These are phyloP conservation scores for Saccharomyces jurei DNA, from an alignment of 805 yeast genomes.

Conservation along the genomic window DNA sequence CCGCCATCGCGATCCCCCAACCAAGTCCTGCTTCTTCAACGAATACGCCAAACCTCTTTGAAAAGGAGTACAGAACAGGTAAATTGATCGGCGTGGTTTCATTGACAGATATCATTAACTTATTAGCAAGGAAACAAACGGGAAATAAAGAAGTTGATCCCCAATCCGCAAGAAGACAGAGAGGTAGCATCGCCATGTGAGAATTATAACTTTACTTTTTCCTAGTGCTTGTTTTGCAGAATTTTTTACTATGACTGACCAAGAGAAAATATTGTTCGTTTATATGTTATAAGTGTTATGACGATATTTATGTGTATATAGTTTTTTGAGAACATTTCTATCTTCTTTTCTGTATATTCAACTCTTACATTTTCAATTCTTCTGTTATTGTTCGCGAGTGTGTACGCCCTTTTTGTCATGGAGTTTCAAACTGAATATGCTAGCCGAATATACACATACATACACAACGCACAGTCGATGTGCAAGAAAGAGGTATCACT, in stretches of 20 bases:
- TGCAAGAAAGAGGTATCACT: not conserved
- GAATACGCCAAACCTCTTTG: conserved; percentile 27
- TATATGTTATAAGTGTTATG: not conserved
- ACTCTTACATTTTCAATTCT: not conserved
- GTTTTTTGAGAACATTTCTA: not conserved
- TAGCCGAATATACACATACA: not conserved
- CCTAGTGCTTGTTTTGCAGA: conserved; percentile 8
- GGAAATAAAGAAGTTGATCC: conserved; percentile 80
- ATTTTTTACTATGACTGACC: not conserved
- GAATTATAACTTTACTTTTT: not conserved
- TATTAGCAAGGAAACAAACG: conserved; percentile 53
- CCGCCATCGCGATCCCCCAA: conserved; percentile 6
- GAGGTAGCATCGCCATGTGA: conserved; percentile 44
- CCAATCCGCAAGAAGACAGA: conserved; percentile 74
- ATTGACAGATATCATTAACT: conserved; percentile 77
- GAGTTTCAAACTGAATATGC: not conserved
- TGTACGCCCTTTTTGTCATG: not conserved
- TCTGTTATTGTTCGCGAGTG: not conserved
- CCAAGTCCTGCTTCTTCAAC: conserved; percentile 13
- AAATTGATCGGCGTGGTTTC: conserved; percentile 86
- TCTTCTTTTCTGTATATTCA: not conserved
- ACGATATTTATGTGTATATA: not conserved
- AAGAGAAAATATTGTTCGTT: not conserved
- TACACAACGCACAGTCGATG: too few relatives aligned
- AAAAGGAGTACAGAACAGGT: conserved; percentile 56